phyloP scores from a whole-genome alignment of 352 stramenopile species.

The Phytophthora constricta region DNA sequence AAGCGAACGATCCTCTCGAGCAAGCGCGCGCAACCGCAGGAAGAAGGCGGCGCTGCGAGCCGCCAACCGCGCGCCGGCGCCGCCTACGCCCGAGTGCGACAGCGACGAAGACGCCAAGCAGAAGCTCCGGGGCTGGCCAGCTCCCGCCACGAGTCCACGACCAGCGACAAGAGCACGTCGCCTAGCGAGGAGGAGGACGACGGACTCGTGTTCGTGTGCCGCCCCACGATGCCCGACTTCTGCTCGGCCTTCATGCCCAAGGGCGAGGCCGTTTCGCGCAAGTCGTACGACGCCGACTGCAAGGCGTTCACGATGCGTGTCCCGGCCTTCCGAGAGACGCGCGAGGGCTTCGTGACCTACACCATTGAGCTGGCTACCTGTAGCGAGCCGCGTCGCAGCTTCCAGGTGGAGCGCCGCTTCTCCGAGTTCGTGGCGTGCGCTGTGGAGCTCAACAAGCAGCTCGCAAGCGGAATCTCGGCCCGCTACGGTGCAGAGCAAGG shows the following conservation, averaged over 20 bases:
- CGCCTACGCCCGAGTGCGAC: conserved; percentile 39
- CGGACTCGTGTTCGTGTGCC: conserved; percentile 74
- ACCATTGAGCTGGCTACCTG: conserved; percentile 54
- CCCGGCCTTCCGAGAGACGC: conserved; percentile 66
- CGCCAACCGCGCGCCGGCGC: conserved; percentile 23
- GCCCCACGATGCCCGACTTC: conserved; percentile 58
- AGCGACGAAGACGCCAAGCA: conserved; percentile 34
- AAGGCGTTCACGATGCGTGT: conserved; percentile 62
- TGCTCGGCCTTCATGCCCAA: conserved; percentile 63
- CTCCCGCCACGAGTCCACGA: conserved; percentile 2
- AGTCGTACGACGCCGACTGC: conserved; percentile 25
- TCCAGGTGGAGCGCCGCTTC: conserved; percentile 72
- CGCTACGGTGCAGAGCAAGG: conserved; percentile 11
- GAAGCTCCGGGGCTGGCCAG: conserved; percentile 15
- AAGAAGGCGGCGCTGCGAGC: conserved; percentile 53
- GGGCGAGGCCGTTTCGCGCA: conserved; percentile 13
- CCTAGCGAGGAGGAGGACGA: conserved; percentile 48
- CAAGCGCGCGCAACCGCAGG: conserved; percentile 69
- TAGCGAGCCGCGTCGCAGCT: conserved; percentile 46
- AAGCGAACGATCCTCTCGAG: conserved; percentile 70
- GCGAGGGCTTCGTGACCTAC: conserved; percentile 73
- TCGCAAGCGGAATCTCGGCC: conserved; percentile 26
- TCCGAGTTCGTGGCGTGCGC: conserved; percentile 81
- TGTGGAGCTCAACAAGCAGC: conserved; percentile 47
- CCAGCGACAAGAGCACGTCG: conserved; percentile 27